Evolutionary conservation across 2,329 filamentous ascomycete species (phyloP), one percentile per base, ranked within the genome.

Genomic region (Pezicula radicicola): DNA sequence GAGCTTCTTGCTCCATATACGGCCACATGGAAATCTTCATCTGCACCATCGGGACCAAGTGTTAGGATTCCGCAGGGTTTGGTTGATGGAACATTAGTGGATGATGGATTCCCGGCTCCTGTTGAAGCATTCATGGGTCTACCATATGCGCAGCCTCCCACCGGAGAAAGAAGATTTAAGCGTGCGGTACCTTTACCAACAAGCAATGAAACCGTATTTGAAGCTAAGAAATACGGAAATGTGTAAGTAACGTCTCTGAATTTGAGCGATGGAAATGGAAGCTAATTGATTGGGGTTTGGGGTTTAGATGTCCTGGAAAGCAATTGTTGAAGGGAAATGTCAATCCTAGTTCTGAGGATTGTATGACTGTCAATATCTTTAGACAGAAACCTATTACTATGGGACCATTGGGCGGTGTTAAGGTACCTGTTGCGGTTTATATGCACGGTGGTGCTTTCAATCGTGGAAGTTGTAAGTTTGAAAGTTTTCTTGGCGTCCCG

Each of bases 371-470:
- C 8, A 80, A 81, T 57, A 63, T 82, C 16, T 78, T 74, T 58
- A 30, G 63, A 63, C 46, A 65, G 61, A 47, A 59, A 55, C 16
- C 42, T 62, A 28, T 60, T 53, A 35, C 30, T 13, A 33, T 33
- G 30, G 30, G 30, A 13, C 1, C 9, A 33, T 7, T 63, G 55
- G 48, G 64, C 59, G 50, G 44, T 13, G 47, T 48, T 42, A 57
- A 51, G 51, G 54, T 76, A 21, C 75, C 80, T 4, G 77, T 83
- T 16, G 68, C 79, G 6, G 65, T 85, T 1, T 86, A 83, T 60
- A 70, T 86, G 28, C 83, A 86, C 61, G 83, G 83, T 40, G 83
- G 83, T 3, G 80, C 73, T 6, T 87, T 85, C 70, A 77, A 84
- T 70, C 52, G 59, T 6, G 60, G 59, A 15, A 55, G 51, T 27